These are phyloP conservation scores for Pichia gijzeniarum DNA, from an alignment of 805 yeast species.

Conservation along the genomic window DNA sequence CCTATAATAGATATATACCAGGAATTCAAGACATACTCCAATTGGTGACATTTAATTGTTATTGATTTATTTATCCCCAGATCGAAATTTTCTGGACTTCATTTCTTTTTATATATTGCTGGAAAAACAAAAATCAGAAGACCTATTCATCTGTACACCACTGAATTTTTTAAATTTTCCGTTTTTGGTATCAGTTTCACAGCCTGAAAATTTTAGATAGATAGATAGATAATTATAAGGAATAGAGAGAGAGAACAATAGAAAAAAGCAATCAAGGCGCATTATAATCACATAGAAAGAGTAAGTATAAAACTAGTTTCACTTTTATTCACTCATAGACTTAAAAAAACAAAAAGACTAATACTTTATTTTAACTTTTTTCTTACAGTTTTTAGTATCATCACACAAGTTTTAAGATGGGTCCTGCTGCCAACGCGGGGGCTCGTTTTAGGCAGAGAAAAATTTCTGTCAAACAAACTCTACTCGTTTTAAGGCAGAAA, in stretches of 20 bases:
- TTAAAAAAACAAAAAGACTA: background rate
- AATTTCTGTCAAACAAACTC: conserved; percentile 83
- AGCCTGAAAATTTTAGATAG: background rate
- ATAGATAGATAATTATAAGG: background rate
- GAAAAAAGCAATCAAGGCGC: no score
- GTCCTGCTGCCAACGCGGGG: conserved; percentile 36
- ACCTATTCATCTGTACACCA: background rate
- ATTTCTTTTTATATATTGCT: background rate
- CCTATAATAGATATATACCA: background rate
- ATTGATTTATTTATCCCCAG: background rate
- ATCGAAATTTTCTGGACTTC: background rate
- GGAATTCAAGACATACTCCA: background rate
- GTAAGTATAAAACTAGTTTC: no score
- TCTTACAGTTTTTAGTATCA: background rate
- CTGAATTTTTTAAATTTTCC: background rate
- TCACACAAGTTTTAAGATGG: conserved; percentile 17
- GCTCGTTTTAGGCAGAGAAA: conserved; percentile 91
- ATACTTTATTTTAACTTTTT: background rate
- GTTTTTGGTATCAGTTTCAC: background rate
- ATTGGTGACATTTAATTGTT: conserved; percentile 6
- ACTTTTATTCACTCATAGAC: no score
- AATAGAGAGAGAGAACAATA: no score
- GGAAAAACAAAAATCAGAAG: background rate
- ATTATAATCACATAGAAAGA: no score
- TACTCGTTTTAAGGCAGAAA: conserved; percentile 66